Conservation (phyloP, 1,284 basidiomycete genomes). For the Porogramme epimiltina region DNA sequence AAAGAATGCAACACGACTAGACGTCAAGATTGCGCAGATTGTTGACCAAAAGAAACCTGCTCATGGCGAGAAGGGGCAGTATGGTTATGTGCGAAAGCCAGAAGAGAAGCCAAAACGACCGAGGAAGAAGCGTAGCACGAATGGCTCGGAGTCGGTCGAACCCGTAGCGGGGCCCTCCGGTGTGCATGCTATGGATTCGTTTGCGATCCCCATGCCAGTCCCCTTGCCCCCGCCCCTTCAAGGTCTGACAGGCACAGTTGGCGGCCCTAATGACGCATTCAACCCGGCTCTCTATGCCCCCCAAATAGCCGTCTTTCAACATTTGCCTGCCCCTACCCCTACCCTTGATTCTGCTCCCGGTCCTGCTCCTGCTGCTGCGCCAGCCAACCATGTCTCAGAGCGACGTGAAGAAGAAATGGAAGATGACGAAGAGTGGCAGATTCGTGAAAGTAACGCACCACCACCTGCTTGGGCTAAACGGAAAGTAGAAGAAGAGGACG, state of each 20-base stretch:
- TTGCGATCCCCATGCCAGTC: constrained; percentile 23
- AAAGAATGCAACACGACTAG: constrained; percentile 70
- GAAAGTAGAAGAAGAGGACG: constrained; percentile 45
- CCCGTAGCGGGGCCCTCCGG: constrained; percentile 24
- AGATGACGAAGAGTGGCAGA: constrained; percentile 65
- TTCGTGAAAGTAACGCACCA: constrained; percentile 60
- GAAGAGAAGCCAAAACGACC: constrained; percentile 63
- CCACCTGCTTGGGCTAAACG: constrained; percentile 72
- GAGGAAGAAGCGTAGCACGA: constrained; percentile 44
- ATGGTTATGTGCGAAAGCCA: constrained; percentile 71
- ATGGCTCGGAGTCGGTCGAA: constrained; percentile 11
- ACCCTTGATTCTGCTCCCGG: constrained; percentile 12
- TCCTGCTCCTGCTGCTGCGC: neutral
- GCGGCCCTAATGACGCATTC: constrained; percentile 14
- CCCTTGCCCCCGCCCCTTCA: constrained; percentile 16
- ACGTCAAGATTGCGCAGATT: constrained; percentile 59
- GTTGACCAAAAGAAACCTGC: constrained; percentile 67
- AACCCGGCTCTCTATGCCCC: constrained; percentile 19
- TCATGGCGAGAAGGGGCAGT: constrained; percentile 73
- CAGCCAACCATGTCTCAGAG: constrained; percentile 6
- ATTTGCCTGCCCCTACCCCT: constrained; percentile 20
- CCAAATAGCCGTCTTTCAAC: constrained; percentile 19
- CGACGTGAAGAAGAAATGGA: constrained; percentile 46
- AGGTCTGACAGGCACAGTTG: constrained; percentile 15
- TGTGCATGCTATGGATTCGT: constrained; percentile 21